Evolutionary conservation across 148 eudicot species (phyloP), one percentile per base, ranked within the genome.

Genomic region (Amaranthus palmeri): DNA sequence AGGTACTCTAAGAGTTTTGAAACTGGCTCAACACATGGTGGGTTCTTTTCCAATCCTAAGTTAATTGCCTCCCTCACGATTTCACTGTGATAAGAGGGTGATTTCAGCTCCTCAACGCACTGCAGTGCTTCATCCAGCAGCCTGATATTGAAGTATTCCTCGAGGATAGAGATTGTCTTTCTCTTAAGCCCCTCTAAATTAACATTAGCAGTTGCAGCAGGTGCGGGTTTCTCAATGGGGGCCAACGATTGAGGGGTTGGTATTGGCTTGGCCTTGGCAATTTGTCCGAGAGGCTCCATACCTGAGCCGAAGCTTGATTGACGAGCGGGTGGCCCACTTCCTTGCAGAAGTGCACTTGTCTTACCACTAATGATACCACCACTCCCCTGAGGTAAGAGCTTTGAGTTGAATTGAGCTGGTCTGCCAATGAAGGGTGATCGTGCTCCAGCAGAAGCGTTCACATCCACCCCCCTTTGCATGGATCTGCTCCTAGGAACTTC

Each of bases 281-380:
- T 10, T 54, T 66, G 76, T 53, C 62, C 43, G 36, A 44, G 10
- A 4, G 88, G 72, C 18, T 82, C 91, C 71, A 57, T 36, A 63
- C 79, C 76, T 6, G 71, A 69, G 18, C 81, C 81, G 59, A 77
- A 72, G 73, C 65, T 83, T 42, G 90, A 65, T 40, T 85, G 75
- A 51, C 82, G 83, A 17, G 80, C 73, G 58, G 90, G 83, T 9
- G 85, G 76, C 5, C 72, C 83, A 72, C 90, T 78, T 61, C 95
- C 97, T 80, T 92, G 99, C 81, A 95, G 73, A 13, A 95, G 77
- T 55, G 96, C 92, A 77, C 97, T 91, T 15, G 86, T 78, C 71
- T 80, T 82, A 9, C 96, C 90, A 68, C 96, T 78, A 61, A 84
- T 41, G 63, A 80, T 73, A 48, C 88, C 88, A 42, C 85, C 82